Evolutionary conservation across 148 eudicot genomes (phyloP).

Genomic region (Chenopodium formosanum): DNA sequence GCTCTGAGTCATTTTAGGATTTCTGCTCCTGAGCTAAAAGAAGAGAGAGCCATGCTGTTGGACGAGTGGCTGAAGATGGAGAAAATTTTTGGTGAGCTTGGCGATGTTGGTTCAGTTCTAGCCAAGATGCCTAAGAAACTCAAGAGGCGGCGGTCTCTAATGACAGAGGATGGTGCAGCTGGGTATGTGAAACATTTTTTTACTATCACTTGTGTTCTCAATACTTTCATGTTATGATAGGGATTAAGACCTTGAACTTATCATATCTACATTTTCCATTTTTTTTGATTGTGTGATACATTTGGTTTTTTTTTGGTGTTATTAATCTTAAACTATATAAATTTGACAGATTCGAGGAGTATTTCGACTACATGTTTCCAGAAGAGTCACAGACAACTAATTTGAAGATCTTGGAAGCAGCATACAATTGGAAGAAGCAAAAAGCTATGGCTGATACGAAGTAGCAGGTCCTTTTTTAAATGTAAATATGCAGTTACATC

Average conservation of each 20-base stretch:
- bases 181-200: constrained; percentile 49
- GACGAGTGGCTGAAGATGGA: constrained; percentile 81
- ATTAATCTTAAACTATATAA: neutral
- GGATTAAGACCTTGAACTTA: neutral
- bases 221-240: neutral
- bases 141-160: constrained; percentile 68
- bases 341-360: constrained; percentile 52
- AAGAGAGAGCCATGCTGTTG: constrained; percentile 88
- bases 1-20: constrained; percentile 67
- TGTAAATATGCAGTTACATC: neutral
- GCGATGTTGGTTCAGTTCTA: constrained; percentile 56
- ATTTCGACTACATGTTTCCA: constrained; percentile 36
- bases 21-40: constrained; percentile 83
- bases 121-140: constrained; percentile 91
- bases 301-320: neutral
- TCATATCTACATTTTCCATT: neutral
- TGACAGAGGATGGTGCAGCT: constrained; percentile 77
- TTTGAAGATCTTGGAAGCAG: constrained; percentile 33
- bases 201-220: neutral
- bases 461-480: neutral
- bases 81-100: constrained; percentile 65
- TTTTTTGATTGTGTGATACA: neutral
- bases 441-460: constrained; percentile 25
- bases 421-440: constrained; percentile 37
- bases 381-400: constrained; percentile 36